phyloP scores from a whole-genome alignment of 352 stramenopile genomes.

The Pythium myriotylum region DNA sequence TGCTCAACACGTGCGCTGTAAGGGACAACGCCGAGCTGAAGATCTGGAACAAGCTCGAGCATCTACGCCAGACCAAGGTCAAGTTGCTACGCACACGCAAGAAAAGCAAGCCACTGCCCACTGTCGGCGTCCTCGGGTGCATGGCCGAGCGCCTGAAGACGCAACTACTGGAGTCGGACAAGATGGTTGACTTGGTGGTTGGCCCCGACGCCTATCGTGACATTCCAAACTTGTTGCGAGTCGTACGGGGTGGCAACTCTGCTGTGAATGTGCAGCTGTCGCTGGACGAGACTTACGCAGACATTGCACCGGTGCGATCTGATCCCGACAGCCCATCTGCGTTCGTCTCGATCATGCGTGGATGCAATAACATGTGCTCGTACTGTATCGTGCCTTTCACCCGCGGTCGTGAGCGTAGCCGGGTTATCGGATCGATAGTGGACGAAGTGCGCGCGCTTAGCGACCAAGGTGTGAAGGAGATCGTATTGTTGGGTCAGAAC shows the following conservation, averaged over 20 bases:
- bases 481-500: slow-evolving; percentile 99
- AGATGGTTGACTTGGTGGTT: slow-evolving; percentile 97
- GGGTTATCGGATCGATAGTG: slow-evolving; percentile 92
- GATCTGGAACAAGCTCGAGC: slow-evolving; percentile 87
- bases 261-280: slow-evolving; percentile 97
- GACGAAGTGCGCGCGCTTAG: slow-evolving; percentile 92
- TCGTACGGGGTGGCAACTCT: slow-evolving; percentile 75
- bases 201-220: slow-evolving; percentile 99
- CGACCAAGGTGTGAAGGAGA: slow-evolving; percentile 95
- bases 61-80: slow-evolving; percentile 72
- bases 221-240: slow-evolving; percentile 92
- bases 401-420: slow-evolving; percentile 94
- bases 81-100: slow-evolving; percentile 61
- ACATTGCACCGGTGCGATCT: slow-evolving; percentile 94
- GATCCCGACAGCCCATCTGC: slow-evolving; percentile 86
- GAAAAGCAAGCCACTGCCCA: slow-evolving; percentile 66
- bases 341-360: slow-evolving; percentile 99
- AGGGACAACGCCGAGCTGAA: slow-evolving; percentile 99
- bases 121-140: slow-evolving; percentile 97
- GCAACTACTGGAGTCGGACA: slow-evolving; percentile 93
- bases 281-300: slow-evolving; percentile 98
- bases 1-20: slow-evolving; percentile 99
- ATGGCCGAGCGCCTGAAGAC: slow-evolving; percentile 99
- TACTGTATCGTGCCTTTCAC: slow-evolving; percentile 99
- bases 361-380: slow-evolving; percentile 99